Conservation (phyloP, 768 basidiomycete genomes). For the Trametes cingulata region DNA sequence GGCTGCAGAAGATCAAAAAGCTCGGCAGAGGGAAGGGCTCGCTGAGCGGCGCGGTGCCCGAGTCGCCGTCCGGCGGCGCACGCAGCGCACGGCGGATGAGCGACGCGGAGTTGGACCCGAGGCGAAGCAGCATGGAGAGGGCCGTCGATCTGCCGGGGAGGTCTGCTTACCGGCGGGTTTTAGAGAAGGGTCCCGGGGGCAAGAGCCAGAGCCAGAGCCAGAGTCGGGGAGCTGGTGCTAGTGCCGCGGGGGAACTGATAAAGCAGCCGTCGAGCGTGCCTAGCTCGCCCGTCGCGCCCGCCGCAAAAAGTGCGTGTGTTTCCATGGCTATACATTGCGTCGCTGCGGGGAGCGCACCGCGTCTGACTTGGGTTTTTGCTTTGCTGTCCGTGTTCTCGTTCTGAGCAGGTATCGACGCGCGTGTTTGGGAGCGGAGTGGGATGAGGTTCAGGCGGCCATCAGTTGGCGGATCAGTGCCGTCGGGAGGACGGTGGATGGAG, state of each 20-base stretch:
- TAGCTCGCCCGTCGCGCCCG: conserved; percentile 20
- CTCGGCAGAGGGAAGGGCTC: conserved; percentile 35
- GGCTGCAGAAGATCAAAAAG: conserved; percentile 37
- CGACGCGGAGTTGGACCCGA: conserved; percentile 16
- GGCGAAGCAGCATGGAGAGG: conserved; percentile 6
- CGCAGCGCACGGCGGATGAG: conserved; percentile 21
- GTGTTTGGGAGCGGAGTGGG: neutral
- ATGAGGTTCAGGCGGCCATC: conserved; percentile 12
- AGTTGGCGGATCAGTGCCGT: neutral
- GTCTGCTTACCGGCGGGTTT: conserved; percentile 17
- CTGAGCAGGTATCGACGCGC: neutral
- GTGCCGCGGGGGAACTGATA: conserved; percentile 6
- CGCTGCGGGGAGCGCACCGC: neutral
- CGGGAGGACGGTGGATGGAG: neutral
- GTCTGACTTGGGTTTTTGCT: neutral
- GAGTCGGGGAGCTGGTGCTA: neutral
- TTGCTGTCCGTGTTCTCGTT: neutral
- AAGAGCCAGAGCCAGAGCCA: conserved; percentile 4
- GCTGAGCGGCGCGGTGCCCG: conserved; percentile 33
- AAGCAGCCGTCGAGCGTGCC: conserved; percentile 22
- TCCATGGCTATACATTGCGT: conserved; percentile 8
- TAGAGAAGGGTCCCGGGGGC: neutral
- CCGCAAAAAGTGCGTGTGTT: conserved; percentile 14
- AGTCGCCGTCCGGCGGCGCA: conserved; percentile 18
- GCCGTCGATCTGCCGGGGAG: conserved; percentile 2